A percentile compares a stretch with the other conserved stretches of the same genome.
Evolutionary conservation across 352 stramenopile genomes (phyloP).

Genomic region (Globisporangium middletonii): DNA sequence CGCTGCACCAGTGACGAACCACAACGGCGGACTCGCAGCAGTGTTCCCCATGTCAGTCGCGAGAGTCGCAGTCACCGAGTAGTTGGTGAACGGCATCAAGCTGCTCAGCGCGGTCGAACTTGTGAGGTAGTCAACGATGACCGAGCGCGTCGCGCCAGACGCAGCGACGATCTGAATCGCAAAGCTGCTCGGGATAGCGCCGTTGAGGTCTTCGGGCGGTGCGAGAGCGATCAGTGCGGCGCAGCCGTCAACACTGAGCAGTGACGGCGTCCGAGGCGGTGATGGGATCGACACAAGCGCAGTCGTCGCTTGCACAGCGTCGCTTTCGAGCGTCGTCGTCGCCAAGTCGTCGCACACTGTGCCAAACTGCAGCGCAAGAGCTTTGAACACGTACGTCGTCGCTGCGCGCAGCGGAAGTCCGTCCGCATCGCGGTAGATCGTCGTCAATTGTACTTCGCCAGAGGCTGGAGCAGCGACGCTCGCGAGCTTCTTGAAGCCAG

Average conservation of each 20-base stretch:
- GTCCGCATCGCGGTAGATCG: slow-evolving; percentile 15
- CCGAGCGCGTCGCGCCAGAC: neutral
- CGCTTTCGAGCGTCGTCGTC: slow-evolving; percentile 21
- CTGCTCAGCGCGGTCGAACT: slow-evolving; percentile 12
- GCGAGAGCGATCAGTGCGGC: slow-evolving; percentile 13
- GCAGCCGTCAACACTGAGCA: slow-evolving; percentile 19
- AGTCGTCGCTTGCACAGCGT: slow-evolving; percentile 23
- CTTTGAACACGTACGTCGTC: slow-evolving; percentile 39
- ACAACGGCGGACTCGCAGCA: slow-evolving; percentile 12
- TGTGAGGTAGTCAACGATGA: slow-evolving; percentile 5
- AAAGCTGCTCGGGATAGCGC: slow-evolving; percentile 14
- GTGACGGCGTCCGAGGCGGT: slow-evolving; percentile 12
- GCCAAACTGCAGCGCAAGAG: slow-evolving; percentile 31
- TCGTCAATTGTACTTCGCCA: slow-evolving; percentile 10
- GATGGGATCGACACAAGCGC: slow-evolving; percentile 17
- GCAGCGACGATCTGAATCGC: neutral
- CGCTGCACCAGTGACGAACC: slow-evolving; percentile 19
- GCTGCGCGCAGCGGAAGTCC: slow-evolving; percentile 11
- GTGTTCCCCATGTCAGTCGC: slow-evolving; percentile 14
- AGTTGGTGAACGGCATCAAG: slow-evolving; percentile 23
- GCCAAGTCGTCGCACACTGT: slow-evolving; percentile 30
- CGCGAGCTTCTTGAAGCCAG: slow-evolving; percentile 19
- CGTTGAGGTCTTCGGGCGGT: slow-evolving; percentile 29
- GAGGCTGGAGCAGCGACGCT: slow-evolving; percentile 16
- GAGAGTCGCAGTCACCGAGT: slow-evolving; percentile 18